These are phyloP conservation scores for Hypoxylon lenormandii DNA, from an alignment of 495 filamentous ascomycete genomes.

Conservation along the genomic window DNA sequence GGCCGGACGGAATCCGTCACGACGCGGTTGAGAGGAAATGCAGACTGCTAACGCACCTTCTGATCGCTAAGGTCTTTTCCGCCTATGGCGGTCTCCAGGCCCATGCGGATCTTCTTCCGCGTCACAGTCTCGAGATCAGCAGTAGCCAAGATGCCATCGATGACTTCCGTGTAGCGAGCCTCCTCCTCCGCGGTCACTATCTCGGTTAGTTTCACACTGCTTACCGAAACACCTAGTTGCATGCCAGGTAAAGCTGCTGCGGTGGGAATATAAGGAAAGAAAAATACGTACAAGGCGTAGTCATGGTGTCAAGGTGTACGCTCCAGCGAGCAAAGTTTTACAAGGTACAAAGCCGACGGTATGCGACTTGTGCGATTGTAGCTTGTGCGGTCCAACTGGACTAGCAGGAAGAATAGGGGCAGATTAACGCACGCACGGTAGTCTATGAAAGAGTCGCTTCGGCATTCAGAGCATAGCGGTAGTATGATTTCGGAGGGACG, in stretches of 20 bases:
- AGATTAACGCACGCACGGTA: slow-evolving; percentile 13
- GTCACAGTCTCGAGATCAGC: slow-evolving; percentile 91
- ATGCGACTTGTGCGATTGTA: slow-evolving; percentile 2
- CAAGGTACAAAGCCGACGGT: slow-evolving; percentile 3
- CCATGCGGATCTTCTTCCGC: slow-evolving; percentile 89
- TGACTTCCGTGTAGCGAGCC: slow-evolving; percentile 80
- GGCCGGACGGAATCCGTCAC: background rate
- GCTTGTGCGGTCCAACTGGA: background rate
- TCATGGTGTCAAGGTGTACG: slow-evolving; percentile 24
- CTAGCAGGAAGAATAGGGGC: background rate
- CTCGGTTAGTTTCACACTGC: slow-evolving; percentile 17
- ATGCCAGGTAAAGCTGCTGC: slow-evolving; percentile 1
- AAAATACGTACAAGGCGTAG: slow-evolving; percentile 32
- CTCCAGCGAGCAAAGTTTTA: slow-evolving; percentile 4
- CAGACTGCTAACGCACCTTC: slow-evolving; percentile 71
- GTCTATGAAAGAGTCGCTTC: slow-evolving; percentile 26
- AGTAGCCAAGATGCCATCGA: slow-evolving; percentile 85
- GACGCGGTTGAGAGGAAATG: background rate
- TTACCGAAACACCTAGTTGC: background rate
- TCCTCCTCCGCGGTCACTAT: slow-evolving; percentile 75
- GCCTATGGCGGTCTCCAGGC: slow-evolving; percentile 75
- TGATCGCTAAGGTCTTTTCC: slow-evolving; percentile 85
- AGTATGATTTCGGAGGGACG: slow-evolving; percentile 4
- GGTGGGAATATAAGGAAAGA: background rate
- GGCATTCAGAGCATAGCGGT: slow-evolving; percentile 44